Conservation (phyloP, 106 monocot species). For the Posidonia australis region DNA sequence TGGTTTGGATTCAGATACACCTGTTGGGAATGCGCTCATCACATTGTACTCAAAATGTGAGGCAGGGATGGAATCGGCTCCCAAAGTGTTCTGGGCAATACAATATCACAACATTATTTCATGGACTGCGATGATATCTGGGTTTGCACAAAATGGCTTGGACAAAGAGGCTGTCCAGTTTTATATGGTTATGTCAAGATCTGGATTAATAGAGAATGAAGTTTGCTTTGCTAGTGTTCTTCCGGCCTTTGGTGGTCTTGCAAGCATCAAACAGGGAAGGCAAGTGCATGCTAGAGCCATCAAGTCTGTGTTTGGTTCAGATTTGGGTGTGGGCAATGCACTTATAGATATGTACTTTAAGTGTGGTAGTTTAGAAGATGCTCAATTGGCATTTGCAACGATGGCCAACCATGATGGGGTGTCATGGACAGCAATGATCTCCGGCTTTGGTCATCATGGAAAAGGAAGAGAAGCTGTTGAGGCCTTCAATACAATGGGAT, state of each 20-base stretch:
- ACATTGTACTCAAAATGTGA: conserved; percentile 70
- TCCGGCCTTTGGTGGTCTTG: conserved; percentile 21
- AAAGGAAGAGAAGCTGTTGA: conserved; percentile 39
- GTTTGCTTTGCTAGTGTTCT: conserved; percentile 46
- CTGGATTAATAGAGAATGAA: conserved; percentile 44
- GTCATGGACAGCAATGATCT: conserved; percentile 48
- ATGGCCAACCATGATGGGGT: conserved; percentile 36
- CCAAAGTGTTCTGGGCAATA: conserved; percentile 30
- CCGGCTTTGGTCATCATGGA: conserved; percentile 59
- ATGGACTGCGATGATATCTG: conserved; percentile 62
- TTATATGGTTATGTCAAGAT: conserved; percentile 39
- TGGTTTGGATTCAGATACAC: conserved; percentile 27
- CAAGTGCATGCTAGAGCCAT: conserved; percentile 43
- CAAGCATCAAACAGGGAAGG: conserved; percentile 39
- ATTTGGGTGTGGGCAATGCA: conserved; percentile 47
- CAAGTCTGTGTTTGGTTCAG: conserved; percentile 25
- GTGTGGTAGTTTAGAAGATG: conserved; percentile 54
- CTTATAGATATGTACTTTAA: conserved; percentile 83
- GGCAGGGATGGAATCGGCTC: conserved; percentile 16
- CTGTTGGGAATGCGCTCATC: conserved; percentile 52
- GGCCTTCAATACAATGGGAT: conserved; percentile 27
- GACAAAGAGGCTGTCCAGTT: conserved; percentile 23
- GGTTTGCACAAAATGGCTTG: conserved; percentile 28
- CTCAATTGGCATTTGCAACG: conserved; percentile 26
- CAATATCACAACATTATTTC: conserved; percentile 42